phyloP scores from a whole-genome alignment of 805 yeast genomes.

The Metschnikowia orientalis region DNA sequence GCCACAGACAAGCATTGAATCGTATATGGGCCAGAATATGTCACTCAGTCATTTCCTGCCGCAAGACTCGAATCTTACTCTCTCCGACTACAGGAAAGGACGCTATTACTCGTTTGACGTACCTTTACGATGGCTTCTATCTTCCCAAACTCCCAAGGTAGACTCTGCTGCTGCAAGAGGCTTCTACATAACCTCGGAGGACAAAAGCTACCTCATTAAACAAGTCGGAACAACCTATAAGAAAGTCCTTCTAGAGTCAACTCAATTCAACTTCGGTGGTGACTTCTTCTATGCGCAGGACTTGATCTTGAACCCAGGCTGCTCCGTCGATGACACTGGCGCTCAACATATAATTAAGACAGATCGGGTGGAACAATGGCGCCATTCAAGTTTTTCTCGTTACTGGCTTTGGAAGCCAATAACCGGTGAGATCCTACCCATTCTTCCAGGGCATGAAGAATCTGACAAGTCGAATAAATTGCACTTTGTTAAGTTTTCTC shows the following conservation, averaged over 20 bases:
- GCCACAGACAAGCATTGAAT: slow-evolving; percentile 22
- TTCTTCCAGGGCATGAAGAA: slow-evolving; percentile 25
- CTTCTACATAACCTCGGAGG: slow-evolving; percentile 23
- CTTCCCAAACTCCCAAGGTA: slow-evolving; percentile 28
- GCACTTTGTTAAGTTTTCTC: slow-evolving; percentile 54
- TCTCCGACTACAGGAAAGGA: slow-evolving; percentile 25
- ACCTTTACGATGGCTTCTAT: slow-evolving; percentile 27
- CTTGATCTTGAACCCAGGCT: slow-evolving; percentile 36
- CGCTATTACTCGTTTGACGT: slow-evolving; percentile 2
- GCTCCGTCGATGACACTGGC: slow-evolving; percentile 40
- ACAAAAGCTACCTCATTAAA: slow-evolving; percentile 19
- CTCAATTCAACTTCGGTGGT: slow-evolving; percentile 41
- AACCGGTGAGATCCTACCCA: slow-evolving; percentile 26
- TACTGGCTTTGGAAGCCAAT: slow-evolving; percentile 35
- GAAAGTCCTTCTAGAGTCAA: slow-evolving; percentile 25
- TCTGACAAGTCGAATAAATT: slow-evolving; percentile 20
- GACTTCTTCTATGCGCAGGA: slow-evolving; percentile 27
- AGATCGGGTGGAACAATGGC: slow-evolving; percentile 42
- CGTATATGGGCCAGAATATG: slow-evolving; percentile 26
- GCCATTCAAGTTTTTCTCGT: slow-evolving; percentile 34
- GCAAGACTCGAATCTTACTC: slow-evolving; percentile 24
- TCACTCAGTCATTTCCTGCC: slow-evolving; percentile 29
- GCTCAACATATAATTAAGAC: slow-evolving; percentile 52
- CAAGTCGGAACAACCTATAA: slow-evolving; percentile 26
- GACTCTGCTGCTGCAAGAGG: slow-evolving; percentile 21